Base-by-base conservation (phyloP, 2,329 filamentous ascomycete species). In the Phaeosphaeriaceae sp. region DNA sequence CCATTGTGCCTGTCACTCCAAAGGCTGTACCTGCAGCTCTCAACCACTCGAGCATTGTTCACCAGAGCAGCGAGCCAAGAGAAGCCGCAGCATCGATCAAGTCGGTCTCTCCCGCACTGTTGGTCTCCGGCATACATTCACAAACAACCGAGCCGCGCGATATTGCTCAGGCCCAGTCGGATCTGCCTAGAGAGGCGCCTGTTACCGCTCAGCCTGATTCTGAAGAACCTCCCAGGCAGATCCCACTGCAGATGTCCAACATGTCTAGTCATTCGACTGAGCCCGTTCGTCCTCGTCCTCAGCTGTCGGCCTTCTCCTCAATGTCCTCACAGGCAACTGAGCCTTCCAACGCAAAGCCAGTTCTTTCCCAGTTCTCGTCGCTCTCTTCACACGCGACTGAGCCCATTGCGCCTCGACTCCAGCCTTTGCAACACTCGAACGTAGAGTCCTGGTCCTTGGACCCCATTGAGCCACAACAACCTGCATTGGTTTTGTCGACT, bases 91-190 rank as follows among this genome's bases (percentile, higher is more conserved):
- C 57, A 48, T 48, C 62, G 10, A 76, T 65, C 32, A 55, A 60
- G 17, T 52, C 68, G 26, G 57, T 54, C 30, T 54, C 65, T 26
- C 56, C 58, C 30, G 62, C 65, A n/a, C 58, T 77, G 17, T 59
- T 65, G 42, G 69, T 72, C 35, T 77, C 75, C 35, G 61, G 64
- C 10, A 63, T 78, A 24, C 66, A 67, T 46, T 61, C 70, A 28
- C 72, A 77, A 55, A 43, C 53, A 26, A 69, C 68, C 15, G 61
- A 64, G 42, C 69, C 70, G 10, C 55, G 54, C 13, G 68, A 68
- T 21, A 17, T 43, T 21, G 26, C 59, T 3, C 49, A 49, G 17
- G 50, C 43, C 17, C 35, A 40, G 2, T 17, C 35, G 15, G 15
- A n/a, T 8, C 35, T 40, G 1, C n/a, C 35, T 17, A 40, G 35